Evolutionary conservation across 176 grass and related monocot species (phyloP), one percentile per base, ranked within the genome.

Genomic region (Panicum miliaceum): DNA sequence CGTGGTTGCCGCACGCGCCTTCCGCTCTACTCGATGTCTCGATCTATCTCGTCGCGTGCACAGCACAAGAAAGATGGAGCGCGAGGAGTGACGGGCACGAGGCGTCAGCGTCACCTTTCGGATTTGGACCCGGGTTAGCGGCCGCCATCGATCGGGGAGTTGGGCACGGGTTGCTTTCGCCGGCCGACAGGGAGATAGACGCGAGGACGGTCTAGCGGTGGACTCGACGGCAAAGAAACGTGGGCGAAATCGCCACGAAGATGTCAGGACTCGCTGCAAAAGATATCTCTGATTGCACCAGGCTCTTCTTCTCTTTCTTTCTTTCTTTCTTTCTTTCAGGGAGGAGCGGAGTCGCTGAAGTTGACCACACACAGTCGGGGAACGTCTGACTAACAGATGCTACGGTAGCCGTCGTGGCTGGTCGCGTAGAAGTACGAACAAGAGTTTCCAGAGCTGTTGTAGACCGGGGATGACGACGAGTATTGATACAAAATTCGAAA

Each of bases 241-340:
- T 86, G 77, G 32, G 58, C 42, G 64, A 81, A 81, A 56, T 52
- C 61, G 50, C n/a, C 9, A 20, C 9, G 56, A 59, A 59, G 19
- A 59, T 25, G 56, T 59, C 52, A 8, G 1, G 51, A 54, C 51
- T 19, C 15, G 3, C 14, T 52, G 12, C 50, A 19, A 19, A 18
- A 57, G 53, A 57, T 57, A 57, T 56, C 8, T 56, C n/a, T 57
- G 8, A 9, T 3, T 3, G 52, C 19, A 54, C 52, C 19, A 11
- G 22, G 2, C 22, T 58, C 9, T 11, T 1, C 11, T 23, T 3
- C 18, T 51, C 5, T 8, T 46, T 2, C 3, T 11, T 12, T 12
- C 1, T 45, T 45, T 45, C 6, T 9, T 52, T 52, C 19, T 20
- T 6, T 5, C 3, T 20, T 3, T 1, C 29, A 32, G 29, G 60